Conservation (phyloP, 2,329 filamentous ascomycete genomes). For the Aspergillus eucalypticola region DNA sequence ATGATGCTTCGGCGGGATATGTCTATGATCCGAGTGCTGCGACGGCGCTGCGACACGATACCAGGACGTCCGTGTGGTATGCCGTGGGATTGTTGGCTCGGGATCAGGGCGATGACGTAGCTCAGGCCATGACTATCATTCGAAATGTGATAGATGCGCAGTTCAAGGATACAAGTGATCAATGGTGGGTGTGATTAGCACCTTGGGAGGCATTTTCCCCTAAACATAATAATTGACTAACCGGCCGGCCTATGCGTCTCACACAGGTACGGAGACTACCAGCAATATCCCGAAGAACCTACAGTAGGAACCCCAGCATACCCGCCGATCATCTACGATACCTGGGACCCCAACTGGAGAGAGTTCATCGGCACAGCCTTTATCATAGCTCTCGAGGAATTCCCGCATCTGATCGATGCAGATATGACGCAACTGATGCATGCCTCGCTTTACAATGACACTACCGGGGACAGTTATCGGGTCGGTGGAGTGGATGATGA, state of each 20-base stretch:
- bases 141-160: slow-evolving; percentile 44
- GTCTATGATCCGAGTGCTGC: slow-evolving; percentile 40
- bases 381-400: slow-evolving; percentile 62
- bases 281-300: slow-evolving; percentile 50
- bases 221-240: too few species aligned
- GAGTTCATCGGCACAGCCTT: slow-evolving; percentile 63
- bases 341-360: slow-evolving; percentile 66
- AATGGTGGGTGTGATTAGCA: slow-evolving; percentile 45
- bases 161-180: slow-evolving; percentile 51
- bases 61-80: slow-evolving; percentile 61
- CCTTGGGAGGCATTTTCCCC: too few species aligned
- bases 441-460: slow-evolving; percentile 56
- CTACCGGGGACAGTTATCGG: slow-evolving; percentile 61
- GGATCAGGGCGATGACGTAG: slow-evolving; percentile 52
- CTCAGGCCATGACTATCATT: slow-evolving; percentile 56
- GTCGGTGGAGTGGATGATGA: slow-evolving; percentile 62
- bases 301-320: slow-evolving; percentile 55
- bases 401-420: slow-evolving; percentile 47
- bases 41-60: slow-evolving; percentile 53
- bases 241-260: too few species aligned
- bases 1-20: slow-evolving; percentile 52
- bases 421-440: slow-evolving; percentile 50
- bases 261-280: slow-evolving; percentile 41
- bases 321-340: slow-evolving; percentile 53
- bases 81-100: slow-evolving; percentile 59